Conservation (phyloP, 768 basidiomycete species). For the Suillus cothurnatus region DNA sequence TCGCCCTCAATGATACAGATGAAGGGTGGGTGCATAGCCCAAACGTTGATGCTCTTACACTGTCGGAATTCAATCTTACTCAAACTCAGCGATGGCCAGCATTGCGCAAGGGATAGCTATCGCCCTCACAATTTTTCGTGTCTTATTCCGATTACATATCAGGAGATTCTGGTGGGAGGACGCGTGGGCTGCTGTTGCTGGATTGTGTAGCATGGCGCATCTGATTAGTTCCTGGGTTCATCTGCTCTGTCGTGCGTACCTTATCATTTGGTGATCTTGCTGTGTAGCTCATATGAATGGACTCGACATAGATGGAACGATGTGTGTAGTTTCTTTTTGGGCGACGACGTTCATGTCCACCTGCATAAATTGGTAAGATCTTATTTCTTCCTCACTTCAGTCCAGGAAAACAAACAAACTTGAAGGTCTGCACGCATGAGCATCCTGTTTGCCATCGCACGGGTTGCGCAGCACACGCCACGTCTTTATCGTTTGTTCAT, state of each 20-base stretch:
- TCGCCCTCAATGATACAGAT: constrained; percentile 1
- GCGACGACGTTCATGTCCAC: neutral
- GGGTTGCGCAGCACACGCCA: constrained; percentile 24
- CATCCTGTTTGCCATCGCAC: constrained; percentile 26
- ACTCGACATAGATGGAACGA: neutral
- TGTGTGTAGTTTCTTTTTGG: neutral
- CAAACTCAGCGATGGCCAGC: constrained; percentile 7
- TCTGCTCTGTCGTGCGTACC: constrained; percentile 18
- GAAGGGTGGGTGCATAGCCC: constrained; percentile 7
- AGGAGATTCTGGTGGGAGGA: constrained; percentile 35
- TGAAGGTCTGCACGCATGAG: constrained; percentile 30
- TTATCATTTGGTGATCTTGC: neutral
- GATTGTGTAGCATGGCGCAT: constrained; percentile 16
- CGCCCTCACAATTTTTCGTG: constrained; percentile 25
- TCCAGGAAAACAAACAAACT: neutral
- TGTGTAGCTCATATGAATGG: neutral
- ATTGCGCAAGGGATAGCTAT: constrained; percentile 24
- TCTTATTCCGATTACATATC: constrained; percentile 28
- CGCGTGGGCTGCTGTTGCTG: constrained; percentile 26
- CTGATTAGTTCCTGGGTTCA: constrained; percentile 16
- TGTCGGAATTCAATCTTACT: neutral
- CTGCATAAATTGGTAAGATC: constrained; percentile 4
- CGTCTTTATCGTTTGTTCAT: constrained; percentile 2
- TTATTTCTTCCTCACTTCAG: neutral
- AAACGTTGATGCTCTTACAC: neutral